These are phyloP conservation scores for Pseudopyricularia javanii DNA, from an alignment of 2,329 filamentous ascomycete species.

Conservation along the genomic window DNA sequence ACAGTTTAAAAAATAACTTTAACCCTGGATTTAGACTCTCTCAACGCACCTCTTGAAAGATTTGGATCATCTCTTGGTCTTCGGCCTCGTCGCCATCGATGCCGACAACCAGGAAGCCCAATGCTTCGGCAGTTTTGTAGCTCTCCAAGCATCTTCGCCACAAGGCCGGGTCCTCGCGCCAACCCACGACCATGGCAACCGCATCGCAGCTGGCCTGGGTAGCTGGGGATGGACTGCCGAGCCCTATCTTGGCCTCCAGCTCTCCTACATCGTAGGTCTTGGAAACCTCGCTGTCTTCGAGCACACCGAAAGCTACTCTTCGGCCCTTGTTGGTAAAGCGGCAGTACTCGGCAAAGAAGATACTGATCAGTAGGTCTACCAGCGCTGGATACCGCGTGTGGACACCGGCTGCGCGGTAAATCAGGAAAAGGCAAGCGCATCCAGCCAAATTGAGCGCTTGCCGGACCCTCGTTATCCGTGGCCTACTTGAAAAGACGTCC, in stretches of 20 bases:
- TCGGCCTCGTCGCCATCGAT: not conserved
- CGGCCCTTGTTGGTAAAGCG: not conserved
- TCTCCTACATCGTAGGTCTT: not conserved
- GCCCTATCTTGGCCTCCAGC: not conserved
- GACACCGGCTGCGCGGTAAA: not conserved
- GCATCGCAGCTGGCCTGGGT: not conserved
- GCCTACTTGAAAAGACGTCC: not conserved
- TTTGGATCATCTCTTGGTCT: not conserved
- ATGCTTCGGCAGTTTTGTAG: not conserved
- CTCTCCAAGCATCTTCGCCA: not conserved
- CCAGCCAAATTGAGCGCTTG: not conserved
- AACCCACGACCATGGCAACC: not conserved
- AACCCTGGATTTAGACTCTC: not conserved
- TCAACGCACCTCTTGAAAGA: not conserved
- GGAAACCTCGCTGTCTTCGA: not conserved
- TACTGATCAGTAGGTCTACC: not conserved
- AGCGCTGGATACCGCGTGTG: not conserved
- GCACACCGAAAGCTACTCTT: not conserved
- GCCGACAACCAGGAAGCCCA: not conserved
- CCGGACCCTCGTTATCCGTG: not conserved
- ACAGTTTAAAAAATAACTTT: not conserved
- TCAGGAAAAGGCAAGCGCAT: not conserved
- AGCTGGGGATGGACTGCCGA: not conserved
- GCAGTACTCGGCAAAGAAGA: not conserved
- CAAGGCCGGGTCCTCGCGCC: not conserved